phyloP scores from a whole-genome alignment of 139 green algal genomes.

The Zygnema circumcarinatum region DNA sequence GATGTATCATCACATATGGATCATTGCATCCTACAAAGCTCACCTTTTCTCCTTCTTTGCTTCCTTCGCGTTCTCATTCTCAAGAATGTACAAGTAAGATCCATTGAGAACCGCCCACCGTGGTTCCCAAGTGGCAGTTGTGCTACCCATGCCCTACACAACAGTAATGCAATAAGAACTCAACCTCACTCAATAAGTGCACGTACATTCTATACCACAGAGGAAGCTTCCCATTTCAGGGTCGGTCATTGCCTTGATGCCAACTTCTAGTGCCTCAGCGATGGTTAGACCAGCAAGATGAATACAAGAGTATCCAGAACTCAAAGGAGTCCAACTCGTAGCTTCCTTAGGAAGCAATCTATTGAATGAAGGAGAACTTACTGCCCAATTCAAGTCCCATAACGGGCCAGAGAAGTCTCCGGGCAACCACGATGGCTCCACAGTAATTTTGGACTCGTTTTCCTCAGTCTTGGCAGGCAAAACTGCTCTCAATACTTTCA shows the following conservation, averaged over 20 bases:
- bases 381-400: constrained; percentile 1
- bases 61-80: constrained; percentile 19
- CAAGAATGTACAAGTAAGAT: constrained; percentile 68
- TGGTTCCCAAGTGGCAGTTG: constrained; percentile 61
- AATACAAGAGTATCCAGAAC: too few species aligned
- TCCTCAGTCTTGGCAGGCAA: neutral
- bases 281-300: too few species aligned
- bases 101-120: constrained; percentile 43
- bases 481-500: constrained; percentile 61
- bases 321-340: too few species aligned
- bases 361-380: constrained; percentile 3
- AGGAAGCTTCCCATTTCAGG: too few species aligned
- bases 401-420: neutral
- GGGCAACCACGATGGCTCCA: neutral
- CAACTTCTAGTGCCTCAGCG: too few species aligned
- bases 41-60: neutral
- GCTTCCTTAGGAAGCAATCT: too few species aligned
- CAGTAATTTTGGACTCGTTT: neutral
- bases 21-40: too few species aligned
- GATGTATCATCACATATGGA: too few species aligned
- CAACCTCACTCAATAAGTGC: too few species aligned
- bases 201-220: too few species aligned
- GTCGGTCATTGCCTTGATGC: too few species aligned
- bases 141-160: constrained; percentile 60
- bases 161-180: neutral